A percentile compares a stretch with the other conserved stretches of the same genome.
These are phyloP conservation scores for Alternaria arborescens DNA, from an alignment of 2,329 filamentous ascomycete genomes.

Conservation along the genomic window DNA sequence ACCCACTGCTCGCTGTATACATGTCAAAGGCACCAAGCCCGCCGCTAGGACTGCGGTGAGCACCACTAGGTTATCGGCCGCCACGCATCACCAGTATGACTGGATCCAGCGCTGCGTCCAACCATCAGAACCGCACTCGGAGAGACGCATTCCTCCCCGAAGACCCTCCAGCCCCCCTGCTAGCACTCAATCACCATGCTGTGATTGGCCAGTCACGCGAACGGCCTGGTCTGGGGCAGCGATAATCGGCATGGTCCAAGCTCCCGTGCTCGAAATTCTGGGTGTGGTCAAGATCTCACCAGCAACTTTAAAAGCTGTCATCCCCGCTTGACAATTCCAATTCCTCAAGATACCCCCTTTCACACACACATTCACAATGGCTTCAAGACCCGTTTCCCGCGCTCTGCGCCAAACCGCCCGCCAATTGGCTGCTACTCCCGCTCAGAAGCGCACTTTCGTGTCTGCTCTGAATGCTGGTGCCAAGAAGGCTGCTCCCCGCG, in stretches of 20 bases:
- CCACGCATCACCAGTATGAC: conserved; percentile 16
- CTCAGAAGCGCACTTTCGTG: conserved; percentile 66
- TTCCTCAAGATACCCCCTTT: conserved; percentile 46
- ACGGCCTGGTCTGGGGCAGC: conserved; percentile 20
- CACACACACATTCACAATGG: conserved; percentile 67
- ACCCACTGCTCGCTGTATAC: background rate
- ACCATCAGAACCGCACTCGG: conserved; percentile 19
- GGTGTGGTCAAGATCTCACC: conserved; percentile 12
- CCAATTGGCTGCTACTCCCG: conserved; percentile 61
- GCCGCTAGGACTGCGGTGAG: background rate
- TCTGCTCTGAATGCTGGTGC: conserved; percentile 60
- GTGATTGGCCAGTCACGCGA: conserved; percentile 19
- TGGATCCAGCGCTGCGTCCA: conserved; percentile 8
- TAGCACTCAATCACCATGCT: background rate
- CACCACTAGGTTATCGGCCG: background rate
- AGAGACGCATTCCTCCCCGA: conserved; percentile 33
- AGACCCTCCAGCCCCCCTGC: conserved; percentile 16
- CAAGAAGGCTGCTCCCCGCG: conserved; percentile 56
- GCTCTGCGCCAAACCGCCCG: conserved; percentile 66
- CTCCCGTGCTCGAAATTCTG: conserved; percentile 25
- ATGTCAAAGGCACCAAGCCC: background rate
- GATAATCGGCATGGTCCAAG: conserved; percentile 22
- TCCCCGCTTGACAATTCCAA: conserved; percentile 31
- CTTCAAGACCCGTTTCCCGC: conserved; percentile 75
- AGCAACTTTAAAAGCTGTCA: conserved; percentile 36